phyloP scores from a whole-genome alignment of 495 filamentous ascomycete species.

The Trichoderma virens region DNA sequence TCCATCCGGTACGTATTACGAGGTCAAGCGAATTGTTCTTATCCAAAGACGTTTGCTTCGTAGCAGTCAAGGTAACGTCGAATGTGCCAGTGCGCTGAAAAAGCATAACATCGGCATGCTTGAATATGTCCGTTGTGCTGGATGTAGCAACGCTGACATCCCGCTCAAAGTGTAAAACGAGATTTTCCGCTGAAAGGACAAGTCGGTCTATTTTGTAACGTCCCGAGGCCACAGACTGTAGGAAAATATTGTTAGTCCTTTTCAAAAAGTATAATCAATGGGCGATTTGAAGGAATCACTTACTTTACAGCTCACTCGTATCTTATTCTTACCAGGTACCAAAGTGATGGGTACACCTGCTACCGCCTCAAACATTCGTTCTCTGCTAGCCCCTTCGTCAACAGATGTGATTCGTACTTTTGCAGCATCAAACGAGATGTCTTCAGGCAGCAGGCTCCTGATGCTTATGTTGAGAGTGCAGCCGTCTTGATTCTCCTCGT shows the following conservation, averaged over 20 bases:
- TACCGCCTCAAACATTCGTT: conserved; percentile 56
- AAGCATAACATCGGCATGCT: conserved; percentile 34
- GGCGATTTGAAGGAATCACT: conserved; percentile 18
- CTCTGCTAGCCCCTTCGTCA: conserved; percentile 40
- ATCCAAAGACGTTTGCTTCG: conserved; percentile 64
- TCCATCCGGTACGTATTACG: conserved; percentile 65
- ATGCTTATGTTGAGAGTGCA: conserved; percentile 66
- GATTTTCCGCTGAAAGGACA: conserved; percentile 56
- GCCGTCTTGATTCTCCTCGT: conserved; percentile 66
- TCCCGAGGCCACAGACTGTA: conserved; percentile 55
- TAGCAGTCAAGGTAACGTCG: conserved; percentile 37
- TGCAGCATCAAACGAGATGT: conserved; percentile 57
- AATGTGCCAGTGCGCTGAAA: conserved; percentile 42
- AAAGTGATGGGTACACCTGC: conserved; percentile 26
- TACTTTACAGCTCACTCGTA: conserved; percentile 45
- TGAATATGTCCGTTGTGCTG: conserved; percentile 35
- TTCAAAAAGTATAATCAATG: background rate
- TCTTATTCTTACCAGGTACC: conserved; percentile 44
- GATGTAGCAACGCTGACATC: conserved; percentile 30
- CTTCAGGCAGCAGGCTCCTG: conserved; percentile 62
- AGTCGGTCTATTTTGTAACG: conserved; percentile 70
- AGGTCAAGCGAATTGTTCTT: conserved; percentile 68
- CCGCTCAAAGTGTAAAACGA: conserved; percentile 59
- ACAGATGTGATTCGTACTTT: conserved; percentile 55
- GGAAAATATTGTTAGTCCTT: conserved; percentile 6